Base-by-base conservation (phyloP, 75 land plant genomes). In the Picea glauca region DNA sequence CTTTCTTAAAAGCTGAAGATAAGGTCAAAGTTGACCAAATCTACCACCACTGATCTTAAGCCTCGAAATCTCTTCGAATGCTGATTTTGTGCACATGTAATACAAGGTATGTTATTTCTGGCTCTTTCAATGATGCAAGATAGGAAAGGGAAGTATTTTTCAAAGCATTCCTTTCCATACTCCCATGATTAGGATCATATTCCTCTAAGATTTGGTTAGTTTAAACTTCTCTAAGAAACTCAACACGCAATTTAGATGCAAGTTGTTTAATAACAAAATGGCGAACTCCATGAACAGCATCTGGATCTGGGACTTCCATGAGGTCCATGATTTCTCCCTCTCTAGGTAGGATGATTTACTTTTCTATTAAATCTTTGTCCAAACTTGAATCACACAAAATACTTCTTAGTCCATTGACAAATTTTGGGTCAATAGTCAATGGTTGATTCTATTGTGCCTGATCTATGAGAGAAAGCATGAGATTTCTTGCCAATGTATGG, bases 271-370 rank as follows among this genome's bases (percentile, higher is more conserved):
- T 86, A 54, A 92, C 88, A 78, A 92, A 96, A 62, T 81, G 74
- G 18, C 97, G 87, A 62, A 91, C 97, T 58, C 83, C 84, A 84
- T 96, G 99, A 78, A 96, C 92, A 84, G 97, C 94, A 91, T 96
- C 99, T 14, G 99, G 99, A 83, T 96, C 97, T 63, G 99, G 94
- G 77, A 96, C 87, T 26, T 80, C 81, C 99, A 96, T 92, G 80
- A 96, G 79, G 84, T 96, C 97, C 89, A 92, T 94, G 21, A 96
- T 82, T 80, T 96, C 94, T 61, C 94, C 94, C 76, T 90, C 94
- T 72, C 98, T 91, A 50, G 97, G 99, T 54, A 96, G 77, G 30
- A 92, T 89, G 40, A 96, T 83, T 75, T 94, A 94, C 82, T 89
- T 94, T 60, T 97, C 89, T 75, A 94, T 83, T 74, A 96, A 96